A percentile compares a stretch with the other conserved stretches of the same genome.
These are phyloP conservation scores for Aspergillus uvarum DNA, from an alignment of 2,329 filamentous ascomycete species.

Conservation along the genomic window DNA sequence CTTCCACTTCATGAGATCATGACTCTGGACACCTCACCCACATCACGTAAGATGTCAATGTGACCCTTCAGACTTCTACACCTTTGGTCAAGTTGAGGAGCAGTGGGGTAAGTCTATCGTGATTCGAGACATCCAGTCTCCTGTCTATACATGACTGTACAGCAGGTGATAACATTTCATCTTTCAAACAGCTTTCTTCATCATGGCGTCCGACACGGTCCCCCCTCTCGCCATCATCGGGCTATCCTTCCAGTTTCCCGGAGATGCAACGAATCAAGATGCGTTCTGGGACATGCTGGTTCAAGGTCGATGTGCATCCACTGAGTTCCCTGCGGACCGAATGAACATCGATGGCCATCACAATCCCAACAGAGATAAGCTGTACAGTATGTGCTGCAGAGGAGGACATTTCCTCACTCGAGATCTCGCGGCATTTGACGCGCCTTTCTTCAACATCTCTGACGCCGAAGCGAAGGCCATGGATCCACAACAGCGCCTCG, in stretches of 20 bases:
- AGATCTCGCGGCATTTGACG: conserved; percentile 32
- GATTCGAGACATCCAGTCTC: background rate
- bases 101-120: background rate
- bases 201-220: background rate
- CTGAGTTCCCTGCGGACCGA: conserved; percentile 25
- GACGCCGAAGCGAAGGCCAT: conserved; percentile 28
- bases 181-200: background rate
- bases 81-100: background rate
- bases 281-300: conserved; percentile 25
- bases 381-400: conserved; percentile 10
- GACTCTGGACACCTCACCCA: background rate
- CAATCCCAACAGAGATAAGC: conserved; percentile 19
- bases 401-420: conserved; percentile 25
- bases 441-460: conserved; percentile 31
- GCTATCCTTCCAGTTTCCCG: conserved; percentile 21
- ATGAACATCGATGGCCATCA: conserved; percentile 27
- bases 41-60: background rate
- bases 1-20: background rate
- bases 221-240: conserved; percentile 24
- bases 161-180: too few relatives aligned
- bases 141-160: background rate
- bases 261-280: conserved; percentile 19
- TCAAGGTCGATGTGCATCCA: conserved; percentile 19
- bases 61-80: background rate
- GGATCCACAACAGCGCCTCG: conserved; percentile 34